Percentiles rank a stretch among this genome's conserved stretches.
phyloP scores from a whole-genome alignment of 2,329 filamentous ascomycete genomes.

The Penicillium corylophilum region DNA sequence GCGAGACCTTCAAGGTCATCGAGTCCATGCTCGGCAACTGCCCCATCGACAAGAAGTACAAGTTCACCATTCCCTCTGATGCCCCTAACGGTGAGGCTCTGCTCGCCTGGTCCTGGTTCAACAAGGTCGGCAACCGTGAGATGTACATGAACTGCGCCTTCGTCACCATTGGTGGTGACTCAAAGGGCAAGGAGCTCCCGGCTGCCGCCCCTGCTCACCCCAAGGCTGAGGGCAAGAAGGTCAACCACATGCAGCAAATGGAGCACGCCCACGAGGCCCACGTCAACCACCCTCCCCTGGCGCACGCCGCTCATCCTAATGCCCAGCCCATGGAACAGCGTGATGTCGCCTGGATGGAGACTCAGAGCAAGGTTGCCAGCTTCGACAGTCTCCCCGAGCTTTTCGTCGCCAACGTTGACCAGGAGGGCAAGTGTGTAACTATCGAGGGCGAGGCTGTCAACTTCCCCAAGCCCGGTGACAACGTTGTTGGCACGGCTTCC shows the following conservation, averaged over 20 bases:
- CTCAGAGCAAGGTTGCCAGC: slow-evolving; percentile 9
- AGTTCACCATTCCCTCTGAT: slow-evolving; percentile 66
- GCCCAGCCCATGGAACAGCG: not conserved
- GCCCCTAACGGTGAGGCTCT: slow-evolving; percentile 62
- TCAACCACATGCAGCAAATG: slow-evolving; percentile 8
- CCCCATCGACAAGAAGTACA: slow-evolving; percentile 54
- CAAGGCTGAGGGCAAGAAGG: not conserved
- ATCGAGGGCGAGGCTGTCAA: slow-evolving; percentile 57
- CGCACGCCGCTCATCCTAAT: not conserved
- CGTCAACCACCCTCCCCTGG: slow-evolving; percentile 7
- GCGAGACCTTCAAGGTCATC: slow-evolving; percentile 67
- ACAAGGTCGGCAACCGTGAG: slow-evolving; percentile 73
- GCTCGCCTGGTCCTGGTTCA: slow-evolving; percentile 77
- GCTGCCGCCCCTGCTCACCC: not conserved
- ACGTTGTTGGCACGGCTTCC: slow-evolving; percentile 43
- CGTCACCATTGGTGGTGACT: slow-evolving; percentile 55
- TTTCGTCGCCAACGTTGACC: slow-evolving; percentile 68
- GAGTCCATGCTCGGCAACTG: slow-evolving; percentile 62
- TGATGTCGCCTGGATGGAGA: not conserved
- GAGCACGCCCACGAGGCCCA: not conserved
- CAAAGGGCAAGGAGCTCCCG: slow-evolving; percentile 2
- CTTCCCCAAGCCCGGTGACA: slow-evolving; percentile 66
- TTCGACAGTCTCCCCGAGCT: slow-evolving; percentile 63
- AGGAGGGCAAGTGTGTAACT: slow-evolving; percentile 56
- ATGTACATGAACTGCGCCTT: slow-evolving; percentile 86